Base-by-base conservation (phyloP, 805 yeast species). In the Candida insectorum region DNA sequence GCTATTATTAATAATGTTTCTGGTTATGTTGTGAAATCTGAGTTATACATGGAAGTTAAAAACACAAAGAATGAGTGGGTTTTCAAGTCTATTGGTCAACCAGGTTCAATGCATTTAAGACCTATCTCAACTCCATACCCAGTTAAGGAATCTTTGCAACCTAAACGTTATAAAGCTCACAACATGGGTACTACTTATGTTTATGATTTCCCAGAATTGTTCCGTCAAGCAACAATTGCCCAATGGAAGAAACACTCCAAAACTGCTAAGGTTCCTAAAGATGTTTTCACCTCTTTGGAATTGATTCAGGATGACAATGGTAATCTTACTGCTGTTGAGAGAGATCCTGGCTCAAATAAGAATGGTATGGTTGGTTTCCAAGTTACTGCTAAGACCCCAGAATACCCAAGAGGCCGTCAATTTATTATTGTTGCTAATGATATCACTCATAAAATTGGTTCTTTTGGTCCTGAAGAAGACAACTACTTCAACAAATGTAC, bases 321-420 rank as follows among this genome's bases (percentile, higher is more conserved):
- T 16, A 79, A 74, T 27, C 73, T 91, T 43, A 81, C 95, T 27
- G 95, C 93, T 48, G 93, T 93, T 40, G 76, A 79, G 47, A 80
- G 98, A 60, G 98, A 93, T 52, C 89, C 97, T 11, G 99, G 99
- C 56, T 88, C 96, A 29, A 93, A 93, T 65, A 77, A 75, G 45
- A 78, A 86, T 56, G 98, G 99, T 67, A 93, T 93, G 97, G 96
- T 93, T 52, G 98, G 95, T 33, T 93, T 95, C 79, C 74, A 83
- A 62, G 74, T 86, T 31, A 77, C 80, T 28, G 95, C 86, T 15
- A 87, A 88, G 69, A 94, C 98, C 24, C 96, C 96, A 4, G 98
- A 91, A 60, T 89, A 85, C 61, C 97, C 99, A 47, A 75, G 82
- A 48, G 99, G 99, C 38, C 89, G 99, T 69, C 85, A 84, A 63